Percentiles rank a stretch among this genome's conserved stretches.
Conservation (phyloP, 768 basidiomycete species). For the Amanita pseudoporphyria region DNA sequence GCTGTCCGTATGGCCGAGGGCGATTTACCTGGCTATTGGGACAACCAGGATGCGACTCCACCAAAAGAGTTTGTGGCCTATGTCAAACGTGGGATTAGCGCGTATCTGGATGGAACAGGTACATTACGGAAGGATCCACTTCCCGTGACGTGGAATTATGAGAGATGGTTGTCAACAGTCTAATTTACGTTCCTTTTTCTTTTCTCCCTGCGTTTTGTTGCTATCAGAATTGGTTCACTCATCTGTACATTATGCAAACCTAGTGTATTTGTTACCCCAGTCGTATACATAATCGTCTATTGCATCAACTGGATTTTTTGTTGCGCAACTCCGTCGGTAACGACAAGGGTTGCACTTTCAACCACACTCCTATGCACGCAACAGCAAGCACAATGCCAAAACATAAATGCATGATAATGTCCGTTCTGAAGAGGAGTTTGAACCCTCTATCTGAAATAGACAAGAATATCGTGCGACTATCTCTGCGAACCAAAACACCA, state of each 20-base stretch:
- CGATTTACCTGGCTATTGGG: constrained; percentile 16
- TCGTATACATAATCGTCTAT: background rate
- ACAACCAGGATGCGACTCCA: constrained; percentile 27
- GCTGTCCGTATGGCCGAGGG: constrained; percentile 44
- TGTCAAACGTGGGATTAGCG: constrained; percentile 30
- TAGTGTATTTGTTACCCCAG: background rate
- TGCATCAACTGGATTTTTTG: background rate
- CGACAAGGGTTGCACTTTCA: constrained; percentile 2
- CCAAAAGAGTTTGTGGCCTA: constrained; percentile 36
- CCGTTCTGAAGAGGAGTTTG: constrained; percentile 3
- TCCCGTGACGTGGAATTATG: constrained; percentile 35
- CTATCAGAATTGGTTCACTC: background rate
- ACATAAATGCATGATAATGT: constrained; percentile 6
- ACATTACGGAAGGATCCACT: constrained; percentile 21
- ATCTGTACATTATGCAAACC: background rate
- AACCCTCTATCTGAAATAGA: constrained; percentile 1
- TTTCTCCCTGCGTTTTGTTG: too few species aligned
- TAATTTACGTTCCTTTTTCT: background rate
- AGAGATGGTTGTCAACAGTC: constrained; percentile 24
- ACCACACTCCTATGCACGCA: constrained; percentile 10
- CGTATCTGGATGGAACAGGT: constrained; percentile 22
- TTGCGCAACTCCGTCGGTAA: background rate
- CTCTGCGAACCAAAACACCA: background rate
- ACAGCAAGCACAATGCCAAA: constrained; percentile 9
- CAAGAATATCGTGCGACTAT: background rate